Conservation (phyloP, 352 stramenopile genomes). For the Albugo candida region DNA sequence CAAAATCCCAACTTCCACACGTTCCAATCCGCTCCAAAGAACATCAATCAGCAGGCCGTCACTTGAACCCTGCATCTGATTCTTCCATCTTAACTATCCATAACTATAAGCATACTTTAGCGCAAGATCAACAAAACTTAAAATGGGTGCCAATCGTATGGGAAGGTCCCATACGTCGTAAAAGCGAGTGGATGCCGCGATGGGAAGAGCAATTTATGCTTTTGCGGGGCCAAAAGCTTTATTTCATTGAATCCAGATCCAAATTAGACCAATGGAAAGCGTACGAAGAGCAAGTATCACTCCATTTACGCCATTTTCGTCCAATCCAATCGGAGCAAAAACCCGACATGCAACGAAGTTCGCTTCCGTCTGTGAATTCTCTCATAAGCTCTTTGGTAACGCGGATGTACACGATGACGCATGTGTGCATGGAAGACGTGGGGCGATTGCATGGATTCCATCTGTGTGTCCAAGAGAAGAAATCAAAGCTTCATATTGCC, state of each 20-base stretch:
- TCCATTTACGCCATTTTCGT: constrained; percentile 5
- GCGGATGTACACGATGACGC: constrained; percentile 22
- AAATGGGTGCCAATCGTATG: constrained; percentile 50
- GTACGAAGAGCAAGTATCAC: constrained; percentile 16
- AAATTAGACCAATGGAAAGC: constrained; percentile 26
- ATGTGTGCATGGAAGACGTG: constrained; percentile 31
- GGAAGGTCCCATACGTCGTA: constrained; percentile 39
- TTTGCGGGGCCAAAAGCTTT: constrained; percentile 35
- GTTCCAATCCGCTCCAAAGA: too few relatives aligned
- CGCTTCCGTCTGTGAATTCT: not conserved
- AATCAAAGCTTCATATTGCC: constrained; percentile 35
- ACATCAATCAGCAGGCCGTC: too few relatives aligned
- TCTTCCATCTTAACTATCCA: too few relatives aligned
- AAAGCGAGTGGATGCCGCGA: constrained; percentile 56
- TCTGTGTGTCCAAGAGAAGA: constrained; percentile 25
- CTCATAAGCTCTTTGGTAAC: constrained; percentile 2
- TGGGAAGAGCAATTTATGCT: constrained; percentile 56
- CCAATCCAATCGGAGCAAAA: constrained; percentile 2
- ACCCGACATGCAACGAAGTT: not conserved
- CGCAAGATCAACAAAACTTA: constrained; percentile 16
- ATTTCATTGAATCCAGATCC: constrained; percentile 43
- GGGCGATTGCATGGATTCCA: constrained; percentile 34
- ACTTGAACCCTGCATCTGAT: too few relatives aligned
- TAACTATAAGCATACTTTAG: not conserved
- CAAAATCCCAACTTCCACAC: too few relatives aligned